Conservation (phyloP, 2,329 filamentous ascomycete species). For the Anisogramma anomala region DNA sequence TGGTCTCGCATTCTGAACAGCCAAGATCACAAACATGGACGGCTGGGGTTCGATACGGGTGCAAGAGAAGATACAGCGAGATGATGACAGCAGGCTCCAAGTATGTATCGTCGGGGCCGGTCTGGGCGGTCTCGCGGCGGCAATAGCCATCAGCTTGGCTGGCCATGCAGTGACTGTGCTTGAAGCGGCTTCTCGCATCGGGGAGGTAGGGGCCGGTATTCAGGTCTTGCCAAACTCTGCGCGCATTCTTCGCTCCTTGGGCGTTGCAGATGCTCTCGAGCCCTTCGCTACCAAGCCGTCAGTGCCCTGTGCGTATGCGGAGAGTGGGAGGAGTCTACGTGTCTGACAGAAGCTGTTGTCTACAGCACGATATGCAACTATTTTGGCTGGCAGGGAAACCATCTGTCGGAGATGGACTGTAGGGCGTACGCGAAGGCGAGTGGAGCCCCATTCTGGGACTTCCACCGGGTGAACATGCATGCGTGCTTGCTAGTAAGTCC, state of each 20-base stretch:
- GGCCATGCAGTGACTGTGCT: slow-evolving; percentile 37
- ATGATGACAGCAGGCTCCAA: slow-evolving; percentile 17
- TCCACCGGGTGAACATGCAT: slow-evolving; percentile 43
- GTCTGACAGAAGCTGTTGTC: no score
- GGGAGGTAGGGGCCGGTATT: slow-evolving; percentile 39
- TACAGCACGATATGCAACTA: slow-evolving; percentile 40
- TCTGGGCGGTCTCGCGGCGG: slow-evolving; percentile 40
- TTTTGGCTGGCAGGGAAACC: slow-evolving; percentile 40
- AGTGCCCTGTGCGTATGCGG: no score
- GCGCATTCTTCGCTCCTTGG: slow-evolving; percentile 36
- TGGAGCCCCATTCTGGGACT: slow-evolving; percentile 39
- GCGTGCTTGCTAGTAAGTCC: slow-evolving; percentile 27
- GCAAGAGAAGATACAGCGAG: slow-evolving; percentile 4
- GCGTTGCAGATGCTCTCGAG: slow-evolving; percentile 30
- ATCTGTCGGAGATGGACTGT: slow-evolving; percentile 37
- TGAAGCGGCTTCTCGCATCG: slow-evolving; percentile 34
- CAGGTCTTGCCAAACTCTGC: slow-evolving; percentile 37
- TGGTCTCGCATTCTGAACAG: no score
- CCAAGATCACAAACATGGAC: no score
- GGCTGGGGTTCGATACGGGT: not conserved
- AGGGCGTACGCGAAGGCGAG: slow-evolving; percentile 24
- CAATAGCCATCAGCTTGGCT: slow-evolving; percentile 33
- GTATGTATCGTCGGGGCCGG: slow-evolving; percentile 42
- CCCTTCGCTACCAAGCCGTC: slow-evolving; percentile 29
- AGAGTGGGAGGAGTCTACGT: no score